phyloP scores from a whole-genome alignment of 83 land plant genomes.

The Picea abies region DNA sequence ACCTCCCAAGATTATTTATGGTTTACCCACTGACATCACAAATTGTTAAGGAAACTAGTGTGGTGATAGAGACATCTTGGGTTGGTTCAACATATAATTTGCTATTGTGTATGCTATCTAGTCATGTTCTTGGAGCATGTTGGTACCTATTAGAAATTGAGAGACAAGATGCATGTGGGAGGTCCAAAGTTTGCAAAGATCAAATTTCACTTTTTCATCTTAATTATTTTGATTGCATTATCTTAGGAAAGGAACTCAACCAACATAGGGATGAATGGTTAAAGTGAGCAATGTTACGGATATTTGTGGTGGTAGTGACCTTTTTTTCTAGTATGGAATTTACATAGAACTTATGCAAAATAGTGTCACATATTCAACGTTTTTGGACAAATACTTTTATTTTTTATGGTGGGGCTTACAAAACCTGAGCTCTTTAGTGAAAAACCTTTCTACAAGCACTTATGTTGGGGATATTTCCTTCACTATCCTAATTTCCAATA shows the following conservation, averaged over 20 bases:
- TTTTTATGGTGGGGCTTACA: constrained; percentile 49
- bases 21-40: constrained; percentile 67
- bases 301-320: not conserved
- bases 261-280: constrained; percentile 19
- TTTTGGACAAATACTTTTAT: constrained; percentile 38
- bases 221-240: constrained; percentile 29
- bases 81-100: constrained; percentile 94
- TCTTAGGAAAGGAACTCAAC: not conserved
- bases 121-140: constrained; percentile 57
- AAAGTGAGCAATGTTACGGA: constrained; percentile 1
- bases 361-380: constrained; percentile 16
- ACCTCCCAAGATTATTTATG: constrained; percentile 71
- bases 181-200: constrained; percentile 1
- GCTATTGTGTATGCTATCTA: constrained; percentile 83
- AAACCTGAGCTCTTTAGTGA: constrained; percentile 41
- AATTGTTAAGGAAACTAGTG: constrained; percentile 72
- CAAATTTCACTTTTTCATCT: constrained; percentile 10
- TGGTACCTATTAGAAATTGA: constrained; percentile 49
- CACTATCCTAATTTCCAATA: constrained; percentile 27
- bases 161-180: constrained; percentile 47
- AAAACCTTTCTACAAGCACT: constrained; percentile 37
- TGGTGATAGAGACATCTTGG: constrained; percentile 85
- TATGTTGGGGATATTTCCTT: constrained; percentile 33
- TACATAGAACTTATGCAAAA: constrained; percentile 26
- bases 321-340: constrained; percentile 31